Evolutionary conservation across 768 basidiomycete species (phyloP), one percentile per base, ranked within the genome.

Genomic region (Psilocybe subaeruginosa): DNA sequence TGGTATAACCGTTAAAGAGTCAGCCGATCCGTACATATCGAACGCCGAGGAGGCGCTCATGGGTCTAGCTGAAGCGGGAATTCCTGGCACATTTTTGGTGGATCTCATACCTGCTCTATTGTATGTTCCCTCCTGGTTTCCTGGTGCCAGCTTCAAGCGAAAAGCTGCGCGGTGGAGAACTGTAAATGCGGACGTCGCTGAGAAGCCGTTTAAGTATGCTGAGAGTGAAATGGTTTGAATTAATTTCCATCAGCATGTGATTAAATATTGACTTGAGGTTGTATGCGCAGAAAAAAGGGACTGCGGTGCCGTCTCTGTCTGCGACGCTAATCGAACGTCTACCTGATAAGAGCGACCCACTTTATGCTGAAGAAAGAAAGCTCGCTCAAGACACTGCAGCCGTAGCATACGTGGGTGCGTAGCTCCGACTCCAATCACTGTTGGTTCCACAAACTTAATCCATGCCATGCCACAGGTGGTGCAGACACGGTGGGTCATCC

Each of bases 111-210:
- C 72, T 66, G 17, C 63, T 17, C 59, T 80, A 46, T 72, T 69
- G n/a, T 68, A 78, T 54, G 62, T 79, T 8, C 80, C 80, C 0
- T 46, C 59, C 0, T 82, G 79, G 79, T 59, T 80, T 27, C 78
- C 78, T 12, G 78, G 79, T 14, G 75, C 76, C 3, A 70, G 68
- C 2, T 80, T 77, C 68, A 67, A 75, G 58, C 64, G 65, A 39
- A 66, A 63, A 52, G 70, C 71, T 14, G 58, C 60, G 8, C 55
- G 49, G 2, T 73, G 61, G 69, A 60, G 49, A 8, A 45, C 59
- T 19, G 31, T 67, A 2, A 66, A 64, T 48, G 45, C 54, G 11
- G 54, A 64, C 27, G 64, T 68, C 4, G 54, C 63, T 3, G 56
- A 63, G 29, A 51, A 56, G n/a, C 70, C 70, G 0, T 71, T 68